Base-by-base conservation (phyloP, 2,329 filamentous ascomycete genomes). In the Ilyonectria sp. region DNA sequence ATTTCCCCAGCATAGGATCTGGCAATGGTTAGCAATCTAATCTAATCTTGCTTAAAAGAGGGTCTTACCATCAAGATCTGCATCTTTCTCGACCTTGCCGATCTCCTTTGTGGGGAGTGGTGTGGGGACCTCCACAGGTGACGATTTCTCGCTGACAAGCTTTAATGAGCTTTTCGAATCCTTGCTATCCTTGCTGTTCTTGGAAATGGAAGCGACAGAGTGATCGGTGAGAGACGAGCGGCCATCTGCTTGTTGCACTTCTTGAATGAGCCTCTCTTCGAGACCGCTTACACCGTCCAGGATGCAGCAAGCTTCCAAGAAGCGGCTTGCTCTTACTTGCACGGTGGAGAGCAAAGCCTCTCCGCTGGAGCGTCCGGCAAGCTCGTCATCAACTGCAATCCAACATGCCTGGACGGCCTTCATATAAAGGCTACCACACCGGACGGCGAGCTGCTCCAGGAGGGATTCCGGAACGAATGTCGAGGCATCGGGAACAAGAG, bases 361-460 rank as follows among this genome's bases (percentile, higher is more conserved):
- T 3, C 84, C 83, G 4, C 82, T 81, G 0, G 78, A 78, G 35
- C 80, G 79, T 1, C 85, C 86, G 0, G 82, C 79, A 8, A 89
- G 79, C 64, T 90, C 88, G 44, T 88, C 85, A 56, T 94, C 91
- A 2, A 92, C 90, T n/a, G 92, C 90, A 65, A 86, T 86, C 84
- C 92, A 91, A 73, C 92, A 94, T 3, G 89, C 86, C 75, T 92
- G 88, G 2, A 94, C 92, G 1, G 92, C 92, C 75, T 91, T 92
- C 86, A 90, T 91, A 79, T 94, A 95, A 0, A 92, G 84, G 8
- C 89, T 92, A 15, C 93, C 92, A 71, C 93, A 94, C 76, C 89
- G 89, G 4, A 89, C 87, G 0, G 90, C 87, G 2, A 94, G 82
- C 69, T 89, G 88, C 1, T 90, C 86, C 3, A 93, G 80, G 0